Conservation (phyloP, 2,329 filamentous ascomycete species). For the Huntiella decipiens region DNA sequence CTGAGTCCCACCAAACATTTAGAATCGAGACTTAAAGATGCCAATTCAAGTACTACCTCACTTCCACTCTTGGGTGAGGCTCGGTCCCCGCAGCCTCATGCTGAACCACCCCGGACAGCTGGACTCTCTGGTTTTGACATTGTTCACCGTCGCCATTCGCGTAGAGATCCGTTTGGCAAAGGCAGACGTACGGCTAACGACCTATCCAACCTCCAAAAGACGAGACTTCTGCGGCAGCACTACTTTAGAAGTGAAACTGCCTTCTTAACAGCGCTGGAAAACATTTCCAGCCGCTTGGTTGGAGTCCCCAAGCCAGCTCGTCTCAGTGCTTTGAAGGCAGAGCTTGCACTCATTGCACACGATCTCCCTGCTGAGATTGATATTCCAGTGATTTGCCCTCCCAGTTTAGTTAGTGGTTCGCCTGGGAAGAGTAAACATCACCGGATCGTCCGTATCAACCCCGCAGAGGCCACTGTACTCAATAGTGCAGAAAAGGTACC, state of each 20-base stretch:
- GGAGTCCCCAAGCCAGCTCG: conserved; percentile 65
- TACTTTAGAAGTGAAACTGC: conserved; percentile 70
- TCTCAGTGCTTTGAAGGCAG: conserved; percentile 61
- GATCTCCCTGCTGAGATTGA: conserved; percentile 71
- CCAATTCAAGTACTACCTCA: conserved; percentile 48
- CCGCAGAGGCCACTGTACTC: conserved; percentile 64
- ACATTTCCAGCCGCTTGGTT: conserved; percentile 70
- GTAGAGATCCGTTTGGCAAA: conserved; percentile 27
- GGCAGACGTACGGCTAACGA: conserved; percentile 38
- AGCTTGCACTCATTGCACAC: conserved; percentile 61
- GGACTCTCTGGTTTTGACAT: conserved; percentile 26
- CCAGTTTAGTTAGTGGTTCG: conserved; percentile 52
- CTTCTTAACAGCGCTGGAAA: conserved; percentile 61
- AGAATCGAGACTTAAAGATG: conserved; percentile 35
- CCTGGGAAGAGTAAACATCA: conserved; percentile 61
- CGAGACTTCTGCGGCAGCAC: conserved; percentile 56
- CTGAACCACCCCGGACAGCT: conserved; percentile 38
- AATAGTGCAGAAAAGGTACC: conserved; percentile 79
- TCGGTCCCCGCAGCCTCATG: conserved; percentile 30
- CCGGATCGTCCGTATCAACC: conserved; percentile 65
- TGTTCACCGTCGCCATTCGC: conserved; percentile 40
- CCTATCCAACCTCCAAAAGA: conserved; percentile 46
- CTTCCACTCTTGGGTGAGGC: conserved; percentile 40
- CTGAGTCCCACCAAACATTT: conserved; percentile 23
- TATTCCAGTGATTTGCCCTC: conserved; percentile 64